A percentile compares a stretch with the other conserved stretches of the same genome.
phyloP scores from a whole-genome alignment of 2,329 filamentous ascomycete genomes.

The Cercospora janseana region DNA sequence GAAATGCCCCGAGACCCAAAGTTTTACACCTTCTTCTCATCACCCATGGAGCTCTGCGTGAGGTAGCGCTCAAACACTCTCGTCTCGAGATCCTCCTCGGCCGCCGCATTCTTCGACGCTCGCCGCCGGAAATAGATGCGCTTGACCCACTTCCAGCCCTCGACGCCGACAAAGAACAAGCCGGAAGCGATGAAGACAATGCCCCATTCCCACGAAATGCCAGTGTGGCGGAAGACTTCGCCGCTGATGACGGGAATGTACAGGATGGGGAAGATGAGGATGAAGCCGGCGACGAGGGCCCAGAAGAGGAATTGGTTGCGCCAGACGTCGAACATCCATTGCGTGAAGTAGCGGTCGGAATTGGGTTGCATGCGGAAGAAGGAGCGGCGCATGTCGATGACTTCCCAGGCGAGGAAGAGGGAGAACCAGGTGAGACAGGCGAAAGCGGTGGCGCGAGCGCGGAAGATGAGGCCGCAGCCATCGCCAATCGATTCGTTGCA shows the following conservation, averaged over 20 bases:
- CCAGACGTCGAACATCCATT: slow-evolving; percentile 68
- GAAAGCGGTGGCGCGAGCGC: slow-evolving; percentile 70
- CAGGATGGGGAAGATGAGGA: slow-evolving; percentile 48
- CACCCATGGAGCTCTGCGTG: slow-evolving; percentile 24
- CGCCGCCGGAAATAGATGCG: slow-evolving; percentile 38
- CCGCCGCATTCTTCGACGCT: slow-evolving; percentile 18
- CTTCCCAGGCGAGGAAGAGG: slow-evolving; percentile 75
- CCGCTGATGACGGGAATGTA: slow-evolving; percentile 69
- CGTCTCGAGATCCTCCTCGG: slow-evolving; percentile 24
- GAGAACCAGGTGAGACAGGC: slow-evolving; percentile 74
- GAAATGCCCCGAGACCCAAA: too few species aligned
- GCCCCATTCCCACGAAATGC: slow-evolving; percentile 68
- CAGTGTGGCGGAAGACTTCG: slow-evolving; percentile 63
- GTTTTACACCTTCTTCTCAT: slow-evolving; percentile 23
- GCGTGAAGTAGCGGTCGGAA: slow-evolving; percentile 59
- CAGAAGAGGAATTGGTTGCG: slow-evolving; percentile 64
- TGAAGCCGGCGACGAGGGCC: slow-evolving; percentile 45
- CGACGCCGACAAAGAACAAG: slow-evolving; percentile 61
- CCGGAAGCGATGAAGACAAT: slow-evolving; percentile 53
- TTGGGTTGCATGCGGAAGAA: slow-evolving; percentile 73
- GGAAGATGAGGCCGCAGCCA: slow-evolving; percentile 63
- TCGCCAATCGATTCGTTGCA: slow-evolving; percentile 61
- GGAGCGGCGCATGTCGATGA: slow-evolving; percentile 67
- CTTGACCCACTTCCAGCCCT: slow-evolving; percentile 68
- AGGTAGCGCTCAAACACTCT: slow-evolving; percentile 30